These are phyloP conservation scores for Phoma sp. DNA, from an alignment of 2,329 filamentous ascomycete genomes.

Conservation along the genomic window DNA sequence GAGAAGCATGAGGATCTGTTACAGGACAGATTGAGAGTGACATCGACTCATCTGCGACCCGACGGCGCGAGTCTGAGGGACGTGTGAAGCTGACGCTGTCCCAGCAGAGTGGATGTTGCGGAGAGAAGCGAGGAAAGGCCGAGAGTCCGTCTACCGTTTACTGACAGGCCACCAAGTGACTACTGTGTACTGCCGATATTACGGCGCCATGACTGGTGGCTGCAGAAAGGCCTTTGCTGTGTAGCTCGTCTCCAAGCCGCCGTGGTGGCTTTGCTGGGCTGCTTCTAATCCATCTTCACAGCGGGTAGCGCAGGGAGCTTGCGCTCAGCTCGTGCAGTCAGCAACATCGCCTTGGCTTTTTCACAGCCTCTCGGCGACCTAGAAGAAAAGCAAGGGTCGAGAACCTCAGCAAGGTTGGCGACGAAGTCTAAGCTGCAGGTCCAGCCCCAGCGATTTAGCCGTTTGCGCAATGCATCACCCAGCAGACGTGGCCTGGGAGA, in stretches of 20 bases:
- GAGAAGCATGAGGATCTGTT: conserved; percentile 21
- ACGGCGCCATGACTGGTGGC: conserved; percentile 4
- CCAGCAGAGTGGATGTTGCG: conserved; percentile 36
- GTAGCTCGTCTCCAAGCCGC: conserved; percentile 1
- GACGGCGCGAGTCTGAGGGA: conserved; percentile 8
- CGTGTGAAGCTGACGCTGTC: conserved; percentile 20
- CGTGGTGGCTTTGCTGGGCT: conserved; percentile 1
- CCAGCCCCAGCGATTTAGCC: background rate
- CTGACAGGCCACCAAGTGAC: conserved; percentile 26
- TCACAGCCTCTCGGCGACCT: conserved; percentile 5
- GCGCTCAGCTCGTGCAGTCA: background rate
- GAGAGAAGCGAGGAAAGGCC: conserved; percentile 32
- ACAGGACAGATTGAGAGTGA: conserved; percentile 20
- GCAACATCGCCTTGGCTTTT: background rate
- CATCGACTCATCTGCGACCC: conserved; percentile 8
- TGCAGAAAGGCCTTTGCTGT: background rate
- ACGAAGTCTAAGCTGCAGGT: background rate
- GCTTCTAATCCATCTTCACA: background rate
- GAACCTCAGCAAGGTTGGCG: conserved; percentile 1
- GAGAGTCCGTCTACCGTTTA: conserved; percentile 25
- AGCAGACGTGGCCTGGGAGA: background rate
- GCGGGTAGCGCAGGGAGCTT: background rate
- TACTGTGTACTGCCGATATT: conserved; percentile 3
- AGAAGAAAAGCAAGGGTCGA: conserved; percentile 8
- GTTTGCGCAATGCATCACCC: conserved; percentile 1